Percentiles rank a stretch among this genome's conserved stretches.
phyloP scores from a whole-genome alignment of 1,284 basidiomycete genomes.

The Naganishia liquefaciens region DNA sequence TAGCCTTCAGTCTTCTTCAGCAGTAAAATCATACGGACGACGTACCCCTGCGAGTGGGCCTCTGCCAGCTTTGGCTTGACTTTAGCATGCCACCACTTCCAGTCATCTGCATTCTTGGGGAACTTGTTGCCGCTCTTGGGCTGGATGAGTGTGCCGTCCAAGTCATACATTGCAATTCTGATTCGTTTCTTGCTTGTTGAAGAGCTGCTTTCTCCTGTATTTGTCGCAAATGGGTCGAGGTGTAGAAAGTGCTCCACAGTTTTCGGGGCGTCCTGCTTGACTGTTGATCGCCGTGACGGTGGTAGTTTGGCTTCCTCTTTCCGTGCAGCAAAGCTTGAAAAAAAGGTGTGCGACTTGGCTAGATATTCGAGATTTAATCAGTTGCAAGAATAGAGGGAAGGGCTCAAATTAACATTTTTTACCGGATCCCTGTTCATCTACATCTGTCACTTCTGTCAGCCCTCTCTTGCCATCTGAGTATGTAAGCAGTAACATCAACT shows the following conservation, averaged over 20 bases:
- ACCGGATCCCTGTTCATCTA: not conserved
- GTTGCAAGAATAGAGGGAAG: too few species aligned
- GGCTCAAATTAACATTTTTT: slow-evolving; percentile 7
- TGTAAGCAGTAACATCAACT: too few species aligned
- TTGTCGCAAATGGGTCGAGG: slow-evolving; percentile 44
- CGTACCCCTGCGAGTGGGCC: slow-evolving; percentile 64
- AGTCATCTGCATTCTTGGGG: slow-evolving; percentile 58
- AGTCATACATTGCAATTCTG: slow-evolving; percentile 77
- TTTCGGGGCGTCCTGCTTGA: slow-evolving; percentile 38
- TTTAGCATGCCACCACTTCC: slow-evolving; percentile 74
- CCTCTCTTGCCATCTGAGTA: slow-evolving; percentile 4
- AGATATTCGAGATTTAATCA: too few species aligned
- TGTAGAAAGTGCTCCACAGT: slow-evolving; percentile 48
- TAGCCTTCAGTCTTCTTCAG: not conserved
- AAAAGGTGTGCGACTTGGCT: slow-evolving; percentile 21
- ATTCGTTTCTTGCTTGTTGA: slow-evolving; percentile 31
- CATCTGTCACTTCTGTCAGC: not conserved
- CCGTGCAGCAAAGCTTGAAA: slow-evolving; percentile 17
- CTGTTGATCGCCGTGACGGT: slow-evolving; percentile 14
- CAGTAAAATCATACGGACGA: not conserved
- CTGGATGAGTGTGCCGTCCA: slow-evolving; percentile 84
- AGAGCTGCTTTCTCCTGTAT: not conserved
- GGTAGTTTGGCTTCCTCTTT: slow-evolving; percentile 17
- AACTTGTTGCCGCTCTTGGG: slow-evolving; percentile 60
- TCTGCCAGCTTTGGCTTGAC: slow-evolving; percentile 68